Base-by-base conservation (phyloP, 108 stramenopile genomes). In the Bacterosira constricta region DNA sequence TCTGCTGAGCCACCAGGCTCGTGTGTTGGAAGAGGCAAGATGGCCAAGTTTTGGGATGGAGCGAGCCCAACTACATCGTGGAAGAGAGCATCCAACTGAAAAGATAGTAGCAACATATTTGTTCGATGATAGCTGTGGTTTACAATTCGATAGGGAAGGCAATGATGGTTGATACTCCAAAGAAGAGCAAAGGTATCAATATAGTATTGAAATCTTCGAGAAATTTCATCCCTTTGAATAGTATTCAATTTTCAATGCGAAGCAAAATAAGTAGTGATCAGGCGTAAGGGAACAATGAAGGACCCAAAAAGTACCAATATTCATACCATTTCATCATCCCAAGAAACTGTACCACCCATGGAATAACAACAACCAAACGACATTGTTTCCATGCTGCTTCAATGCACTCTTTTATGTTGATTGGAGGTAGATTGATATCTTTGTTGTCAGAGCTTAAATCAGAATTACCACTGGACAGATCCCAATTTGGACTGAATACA, bases 401-500 rank as follows among this genome's bases (percentile, higher is more conserved):
- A 26, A 94, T 67, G 9, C 68, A 49, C 42, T 74, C 46, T 8
- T 62, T 50, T 34, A 89, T 12, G 58, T 53, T 88, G 29, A 69
- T 67, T 69, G 58, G 77, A 20, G 55, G 70, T 42, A n/a, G 54
- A 52, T 7, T 83, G 60, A 36, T 63, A 37, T 27, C 58, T 38
- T 30, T 9, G 85, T 35, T 18, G 71, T 45, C 37, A 17, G 8
- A 32, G 13, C 30, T 46, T 46, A 39, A 44, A 20, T 62, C 56
- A 50, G n/a, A 44, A n/a, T n/a, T n/a, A n/a, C n/a, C n/a, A n/a
- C n/a, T n/a, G 4, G 25, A 23, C 17, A 64, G 12, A 56, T 78
- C 52, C 87, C 89, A 94, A 77, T 88, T 87, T 2, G 93, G 90
- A 47, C 85, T 85, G 62, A 94, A 94, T 7, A 89, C 63, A 41